phyloP scores from a whole-genome alignment of 768 basidiomycete species.

The Suillus luteus region DNA sequence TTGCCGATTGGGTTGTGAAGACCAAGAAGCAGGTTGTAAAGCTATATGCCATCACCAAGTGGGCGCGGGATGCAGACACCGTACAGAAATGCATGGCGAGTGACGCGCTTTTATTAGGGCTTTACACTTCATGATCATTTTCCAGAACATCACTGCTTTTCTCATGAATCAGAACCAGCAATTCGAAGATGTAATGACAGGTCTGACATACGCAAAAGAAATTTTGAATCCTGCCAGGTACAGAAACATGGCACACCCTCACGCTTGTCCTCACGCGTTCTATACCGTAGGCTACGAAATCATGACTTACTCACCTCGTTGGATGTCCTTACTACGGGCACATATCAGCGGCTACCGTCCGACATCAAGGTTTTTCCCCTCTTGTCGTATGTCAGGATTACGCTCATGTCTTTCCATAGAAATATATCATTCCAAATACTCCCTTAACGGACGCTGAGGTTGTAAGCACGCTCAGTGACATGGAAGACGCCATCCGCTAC shows the following conservation, averaged over 20 bases:
- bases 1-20: slow-evolving; percentile 90
- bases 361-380: slow-evolving; percentile 64
- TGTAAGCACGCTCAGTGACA: slow-evolving; percentile 60
- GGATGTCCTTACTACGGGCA: slow-evolving; percentile 84
- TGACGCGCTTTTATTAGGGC: not conserved
- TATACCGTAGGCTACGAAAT: slow-evolving; percentile 70
- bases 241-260: slow-evolving; percentile 17
- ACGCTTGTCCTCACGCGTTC: slow-evolving; percentile 1
- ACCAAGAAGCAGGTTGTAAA: slow-evolving; percentile 90
- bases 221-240: slow-evolving; percentile 79
- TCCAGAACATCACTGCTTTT: slow-evolving; percentile 84
- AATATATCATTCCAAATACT: slow-evolving; percentile 64
- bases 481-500: slow-evolving; percentile 79
- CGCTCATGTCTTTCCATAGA: slow-evolving; percentile 45
- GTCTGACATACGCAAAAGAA: slow-evolving; percentile 66
- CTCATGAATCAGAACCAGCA: slow-evolving; percentile 84
- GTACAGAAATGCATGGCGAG: slow-evolving; percentile 86
- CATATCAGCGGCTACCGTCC: slow-evolving; percentile 81
- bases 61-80: slow-evolving; percentile 81
- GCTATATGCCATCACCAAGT: slow-evolving; percentile 82
- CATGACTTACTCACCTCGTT: slow-evolving; percentile 92
- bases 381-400: slow-evolving; percentile 17
- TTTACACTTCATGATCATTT: slow-evolving; percentile 8
- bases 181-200: slow-evolving; percentile 68
- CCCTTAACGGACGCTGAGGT: slow-evolving; percentile 72